Evolutionary conservation across 768 basidiomycete genomes (phyloP).

Genomic region (Suillus plorans): DNA sequence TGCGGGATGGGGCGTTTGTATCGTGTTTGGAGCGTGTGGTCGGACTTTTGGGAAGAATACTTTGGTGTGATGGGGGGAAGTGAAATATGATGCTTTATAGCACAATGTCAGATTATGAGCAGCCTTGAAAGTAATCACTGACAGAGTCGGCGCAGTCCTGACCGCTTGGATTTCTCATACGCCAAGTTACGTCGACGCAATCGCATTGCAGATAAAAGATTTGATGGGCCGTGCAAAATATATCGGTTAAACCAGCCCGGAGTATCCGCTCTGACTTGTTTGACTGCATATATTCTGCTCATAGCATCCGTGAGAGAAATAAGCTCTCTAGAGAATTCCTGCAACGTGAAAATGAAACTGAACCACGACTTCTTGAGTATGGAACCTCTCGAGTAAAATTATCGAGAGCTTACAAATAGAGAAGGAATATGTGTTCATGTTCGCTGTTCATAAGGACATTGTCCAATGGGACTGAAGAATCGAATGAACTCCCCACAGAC

Average conservation of each 20-base stretch:
- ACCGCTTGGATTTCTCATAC: conserved; percentile 15
- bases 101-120: background rate
- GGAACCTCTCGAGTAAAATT: background rate
- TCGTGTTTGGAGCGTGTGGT: conserved; percentile 83
- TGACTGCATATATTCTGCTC: conserved; percentile 70
- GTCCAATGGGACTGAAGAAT: conserved; percentile 24
- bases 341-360: conserved; percentile 94
- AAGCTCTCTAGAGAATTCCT: conserved; percentile 89
- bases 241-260: conserved; percentile 42
- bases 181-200: conserved; percentile 15
- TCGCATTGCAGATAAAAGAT: conserved; percentile 21
- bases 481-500: conserved; percentile 15
- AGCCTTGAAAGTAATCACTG: conserved; percentile 16
- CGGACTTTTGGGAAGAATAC: conserved; percentile 79
- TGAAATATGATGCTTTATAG: conserved; percentile 51
- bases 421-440: conserved; percentile 84
- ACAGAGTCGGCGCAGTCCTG: conserved; percentile 44
- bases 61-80: conserved; percentile 48
- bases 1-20: conserved; percentile 69
- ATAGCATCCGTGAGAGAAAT: conserved; percentile 82
- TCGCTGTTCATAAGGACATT: conserved; percentile 47
- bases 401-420: conserved; percentile 77
- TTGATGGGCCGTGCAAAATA: conserved; percentile 25
- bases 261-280: conserved; percentile 44
- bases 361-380: background rate